phyloP scores from a whole-genome alignment of 1,284 basidiomycete genomes.

The Chalciporus sp. region DNA sequence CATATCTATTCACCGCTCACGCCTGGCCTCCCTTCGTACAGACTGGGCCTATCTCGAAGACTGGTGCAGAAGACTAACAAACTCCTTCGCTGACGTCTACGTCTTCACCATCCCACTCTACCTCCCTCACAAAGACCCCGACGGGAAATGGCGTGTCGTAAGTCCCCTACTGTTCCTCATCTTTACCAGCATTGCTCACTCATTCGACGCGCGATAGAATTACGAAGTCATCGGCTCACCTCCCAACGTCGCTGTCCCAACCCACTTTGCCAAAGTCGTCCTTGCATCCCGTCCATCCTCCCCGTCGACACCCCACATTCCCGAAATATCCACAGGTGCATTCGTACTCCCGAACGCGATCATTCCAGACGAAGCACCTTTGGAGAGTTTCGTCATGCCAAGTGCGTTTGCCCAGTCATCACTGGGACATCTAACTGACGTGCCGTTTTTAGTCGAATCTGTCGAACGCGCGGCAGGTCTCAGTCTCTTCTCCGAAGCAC shows the following conservation, averaged over 20 bases:
- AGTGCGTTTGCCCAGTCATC: conserved; percentile 47
- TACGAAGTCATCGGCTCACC: conserved; percentile 95
- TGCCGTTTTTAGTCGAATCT: conserved; percentile 63
- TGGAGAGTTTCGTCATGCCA: conserved; percentile 81
- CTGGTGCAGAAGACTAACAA: conserved; percentile 90
- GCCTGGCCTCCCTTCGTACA: conserved; percentile 31
- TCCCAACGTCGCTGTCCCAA: conserved; percentile 90
- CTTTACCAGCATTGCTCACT: not conserved
- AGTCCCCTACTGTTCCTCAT: conserved; percentile 31
- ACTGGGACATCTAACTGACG: not conserved
- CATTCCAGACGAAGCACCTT: conserved; percentile 82
- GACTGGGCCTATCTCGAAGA: conserved; percentile 98
- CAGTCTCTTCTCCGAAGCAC: conserved; percentile 81
- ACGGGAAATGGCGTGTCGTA: conserved; percentile 95
- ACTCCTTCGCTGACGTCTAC: conserved; percentile 89
- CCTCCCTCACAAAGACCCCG: conserved; percentile 79
- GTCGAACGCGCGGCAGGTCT: conserved; percentile 94
- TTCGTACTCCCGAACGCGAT: conserved; percentile 91
- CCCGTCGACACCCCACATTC: conserved; percentile 67
- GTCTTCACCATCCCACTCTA: conserved; percentile 99
- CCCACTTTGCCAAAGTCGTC: conserved; percentile 98
- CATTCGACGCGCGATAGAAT: conserved; percentile 47
- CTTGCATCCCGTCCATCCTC: conserved; percentile 78
- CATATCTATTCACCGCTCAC: not conserved
- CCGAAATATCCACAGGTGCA: conserved; percentile 86